A percentile compares a stretch with the other conserved stretches of the same genome.
phyloP scores from a whole-genome alignment of 169 alveolate species.

The Plasmodium knowlesi region DNA sequence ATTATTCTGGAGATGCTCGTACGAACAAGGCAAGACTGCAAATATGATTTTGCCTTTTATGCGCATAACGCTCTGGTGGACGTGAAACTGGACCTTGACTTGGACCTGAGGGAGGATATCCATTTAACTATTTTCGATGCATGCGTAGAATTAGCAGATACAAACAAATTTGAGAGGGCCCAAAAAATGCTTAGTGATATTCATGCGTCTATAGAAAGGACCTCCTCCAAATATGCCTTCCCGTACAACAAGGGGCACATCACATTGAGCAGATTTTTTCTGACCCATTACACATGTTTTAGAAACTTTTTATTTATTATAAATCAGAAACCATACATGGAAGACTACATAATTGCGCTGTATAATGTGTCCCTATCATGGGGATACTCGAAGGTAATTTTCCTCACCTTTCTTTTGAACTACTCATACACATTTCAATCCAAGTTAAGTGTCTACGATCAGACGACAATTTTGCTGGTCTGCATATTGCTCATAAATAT shows the following conservation, averaged over 20 bases:
- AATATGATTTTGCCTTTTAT: conserved; percentile 24
- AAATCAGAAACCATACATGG: conserved; percentile 11
- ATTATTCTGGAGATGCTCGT: conserved; percentile 20
- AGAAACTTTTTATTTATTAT: conserved; percentile 32
- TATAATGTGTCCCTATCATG: conserved; percentile 14
- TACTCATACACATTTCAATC: conserved; percentile 39
- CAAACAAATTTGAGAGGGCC: conserved; percentile 23
- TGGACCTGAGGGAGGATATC: conserved; percentile 16
- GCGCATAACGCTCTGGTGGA: neutral
- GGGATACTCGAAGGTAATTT: conserved; percentile 29
- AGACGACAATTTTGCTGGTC: conserved; percentile 8
- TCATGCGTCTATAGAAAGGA: neutral
- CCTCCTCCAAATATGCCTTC: conserved; percentile 13
- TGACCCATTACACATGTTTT: conserved; percentile 36
- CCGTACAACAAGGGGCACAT: neutral
- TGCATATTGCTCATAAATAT: conserved; percentile 25
- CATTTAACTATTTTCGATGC: neutral
- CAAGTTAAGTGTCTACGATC: conserved; percentile 26
- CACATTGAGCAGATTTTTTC: conserved; percentile 2
- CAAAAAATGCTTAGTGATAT: conserved; percentile 23
- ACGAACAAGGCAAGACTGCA: conserved; percentile 37
- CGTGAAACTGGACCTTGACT: no score
- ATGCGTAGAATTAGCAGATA: conserved; percentile 45
- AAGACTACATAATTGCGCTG: conserved; percentile 18
- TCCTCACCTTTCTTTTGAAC: conserved; percentile 49